phyloP scores from a whole-genome alignment of 192 early-diverging fungal genomes.

The Glomus cerebriforme region DNA sequence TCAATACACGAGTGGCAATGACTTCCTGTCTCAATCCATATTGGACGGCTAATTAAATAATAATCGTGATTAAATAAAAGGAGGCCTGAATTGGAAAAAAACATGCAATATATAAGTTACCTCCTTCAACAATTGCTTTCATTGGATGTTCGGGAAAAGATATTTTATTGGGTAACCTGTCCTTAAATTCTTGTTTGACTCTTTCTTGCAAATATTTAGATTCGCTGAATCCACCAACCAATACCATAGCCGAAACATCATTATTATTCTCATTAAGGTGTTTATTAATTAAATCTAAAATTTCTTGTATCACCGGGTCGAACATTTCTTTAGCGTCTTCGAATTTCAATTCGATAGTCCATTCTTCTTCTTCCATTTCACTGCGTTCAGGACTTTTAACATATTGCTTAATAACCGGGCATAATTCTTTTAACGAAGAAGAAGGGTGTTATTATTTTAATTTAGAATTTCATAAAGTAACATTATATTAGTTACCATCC shows the following conservation, averaged over 20 bases:
- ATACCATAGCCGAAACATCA: constrained; percentile 50
- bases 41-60: constrained; percentile 42
- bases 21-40: constrained; percentile 45
- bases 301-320: constrained; percentile 56
- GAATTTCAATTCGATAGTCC: constrained; percentile 14
- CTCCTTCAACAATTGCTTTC: constrained; percentile 52
- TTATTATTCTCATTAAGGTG: constrained; percentile 46
- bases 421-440: too few species aligned
- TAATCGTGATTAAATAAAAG: too few species aligned
- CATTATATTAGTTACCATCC: background rate
- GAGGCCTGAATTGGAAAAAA: too few species aligned
- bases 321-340: constrained; percentile 36
- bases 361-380: constrained; percentile 23
- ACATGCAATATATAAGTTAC: background rate
- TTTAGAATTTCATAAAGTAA: too few species aligned
- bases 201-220: constrained; percentile 57
- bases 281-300: constrained; percentile 52
- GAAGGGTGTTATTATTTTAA: too few species aligned
- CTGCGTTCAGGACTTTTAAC: background rate
- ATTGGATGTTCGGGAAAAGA: constrained; percentile 53
- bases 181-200: constrained; percentile 48
- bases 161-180: constrained; percentile 41
- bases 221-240: constrained; percentile 61
- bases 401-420: background rate
- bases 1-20: constrained; percentile 25